Evolutionary conservation across 495 filamentous ascomycete genomes (phyloP).

Genomic region (Annulohypoxylon maeteangense): DNA sequence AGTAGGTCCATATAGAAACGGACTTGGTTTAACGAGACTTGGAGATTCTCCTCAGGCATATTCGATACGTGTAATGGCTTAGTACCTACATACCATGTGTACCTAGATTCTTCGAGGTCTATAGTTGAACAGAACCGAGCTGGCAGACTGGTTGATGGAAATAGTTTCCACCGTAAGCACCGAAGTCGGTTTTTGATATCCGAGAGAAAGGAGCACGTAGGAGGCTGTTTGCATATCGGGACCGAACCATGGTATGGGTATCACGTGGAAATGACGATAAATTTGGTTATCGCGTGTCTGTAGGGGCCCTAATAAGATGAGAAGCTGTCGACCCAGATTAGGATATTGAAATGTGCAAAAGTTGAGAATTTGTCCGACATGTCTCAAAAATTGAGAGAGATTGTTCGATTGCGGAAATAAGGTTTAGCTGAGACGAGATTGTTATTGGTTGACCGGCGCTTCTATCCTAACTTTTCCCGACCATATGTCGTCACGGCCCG

Average conservation of each 20-base stretch:
- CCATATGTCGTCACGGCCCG: constrained; percentile 32
- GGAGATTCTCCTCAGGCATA: too few species aligned
- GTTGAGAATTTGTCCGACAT: neutral
- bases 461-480: constrained; percentile 37
- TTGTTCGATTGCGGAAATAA: constrained; percentile 19
- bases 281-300: neutral
- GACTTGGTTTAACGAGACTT: neutral
- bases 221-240: constrained; percentile 19
- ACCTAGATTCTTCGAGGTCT: neutral
- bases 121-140: neutral
- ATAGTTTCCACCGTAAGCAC: constrained; percentile 1
- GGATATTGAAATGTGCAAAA: constrained; percentile 29
- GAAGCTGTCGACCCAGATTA: constrained; percentile 9
- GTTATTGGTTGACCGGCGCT: constrained; percentile 31
- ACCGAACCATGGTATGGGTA: constrained; percentile 21
- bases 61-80: too few species aligned
- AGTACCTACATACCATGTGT: neutral
- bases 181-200: neutral
- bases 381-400: constrained; percentile 10
- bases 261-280: constrained; percentile 26
- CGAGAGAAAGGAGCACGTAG: constrained; percentile 14
- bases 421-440: constrained; percentile 3
- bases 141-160: constrained; percentile 20
- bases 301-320: neutral
- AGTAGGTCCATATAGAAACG: neutral